Conservation (phyloP, 75 land plant species). For the Sequoia sempervirens region DNA sequence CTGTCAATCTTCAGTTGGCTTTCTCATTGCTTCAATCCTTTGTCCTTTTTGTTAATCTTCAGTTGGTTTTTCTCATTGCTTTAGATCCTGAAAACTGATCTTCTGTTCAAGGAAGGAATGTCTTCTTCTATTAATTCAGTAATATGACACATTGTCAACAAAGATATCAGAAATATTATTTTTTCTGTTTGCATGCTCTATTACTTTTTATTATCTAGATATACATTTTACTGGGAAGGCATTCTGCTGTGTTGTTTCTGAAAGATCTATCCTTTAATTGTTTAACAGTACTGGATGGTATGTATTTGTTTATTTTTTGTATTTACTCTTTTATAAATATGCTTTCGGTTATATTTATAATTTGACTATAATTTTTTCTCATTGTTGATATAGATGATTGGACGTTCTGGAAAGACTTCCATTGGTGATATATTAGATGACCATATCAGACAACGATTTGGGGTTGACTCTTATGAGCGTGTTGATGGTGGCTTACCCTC, state of each 20-base stretch:
- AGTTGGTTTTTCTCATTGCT: background rate
- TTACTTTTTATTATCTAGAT: background rate
- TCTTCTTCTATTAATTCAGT: background rate
- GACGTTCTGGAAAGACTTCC: constrained; percentile 27
- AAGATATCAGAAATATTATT: background rate
- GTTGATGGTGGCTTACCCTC: constrained; percentile 47
- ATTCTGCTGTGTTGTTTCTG: background rate
- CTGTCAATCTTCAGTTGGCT: background rate
- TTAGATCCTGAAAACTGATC: background rate
- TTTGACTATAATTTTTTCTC: background rate
- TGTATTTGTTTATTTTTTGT: background rate
- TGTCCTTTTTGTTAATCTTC: background rate
- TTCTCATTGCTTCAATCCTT: background rate
- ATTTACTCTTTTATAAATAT: background rate
- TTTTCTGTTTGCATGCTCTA: background rate
- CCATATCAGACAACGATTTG: constrained; percentile 75
- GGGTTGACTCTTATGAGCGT: constrained; percentile 80
- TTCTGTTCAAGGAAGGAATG: background rate
- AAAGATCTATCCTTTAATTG: background rate
- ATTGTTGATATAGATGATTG: constrained; percentile 21
- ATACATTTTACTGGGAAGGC: background rate
- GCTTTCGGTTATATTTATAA: background rate
- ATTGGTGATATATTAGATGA: constrained; percentile 81
- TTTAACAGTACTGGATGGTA: background rate
- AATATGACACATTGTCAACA: background rate